These are phyloP conservation scores for Hibiscus mutabilis DNA, from an alignment of 345 rosid genomes.

Conservation along the genomic window DNA sequence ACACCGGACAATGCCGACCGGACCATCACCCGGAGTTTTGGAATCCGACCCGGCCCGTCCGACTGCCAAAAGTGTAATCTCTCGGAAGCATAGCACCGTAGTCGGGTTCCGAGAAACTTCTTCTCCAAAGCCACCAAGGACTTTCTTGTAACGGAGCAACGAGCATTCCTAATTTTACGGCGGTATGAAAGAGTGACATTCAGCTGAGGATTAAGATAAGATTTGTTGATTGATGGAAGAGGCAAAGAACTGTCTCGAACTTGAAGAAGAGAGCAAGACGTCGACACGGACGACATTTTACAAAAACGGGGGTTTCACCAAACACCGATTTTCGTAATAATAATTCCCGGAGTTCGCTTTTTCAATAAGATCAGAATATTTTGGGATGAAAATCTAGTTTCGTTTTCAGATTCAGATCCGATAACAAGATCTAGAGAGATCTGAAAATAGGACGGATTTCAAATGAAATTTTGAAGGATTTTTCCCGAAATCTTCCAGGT, in stretches of 20 bases:
- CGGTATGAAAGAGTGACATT: slow-evolving; percentile 23
- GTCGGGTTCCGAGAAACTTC: slow-evolving; percentile 42
- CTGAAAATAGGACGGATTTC: background rate
- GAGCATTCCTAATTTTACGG: slow-evolving; percentile 16
- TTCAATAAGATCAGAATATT: no score
- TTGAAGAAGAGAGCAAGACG: slow-evolving; percentile 36
- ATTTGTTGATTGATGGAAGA: slow-evolving; percentile 23
- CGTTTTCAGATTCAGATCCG: background rate
- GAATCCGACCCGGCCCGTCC: slow-evolving; percentile 66
- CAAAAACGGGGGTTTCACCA: no score
- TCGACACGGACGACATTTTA: slow-evolving; percentile 48
- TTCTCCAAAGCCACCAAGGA: slow-evolving; percentile 27
- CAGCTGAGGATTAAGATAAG: slow-evolving; percentile 31
- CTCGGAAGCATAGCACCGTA: slow-evolving; percentile 45
- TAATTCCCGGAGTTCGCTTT: no score
- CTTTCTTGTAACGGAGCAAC: slow-evolving; percentile 32
- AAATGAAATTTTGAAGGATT: background rate
- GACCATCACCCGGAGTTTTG: slow-evolving; percentile 65
- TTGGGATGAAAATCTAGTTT: no score
- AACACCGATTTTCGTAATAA: background rate
- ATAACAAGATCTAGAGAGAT: background rate
- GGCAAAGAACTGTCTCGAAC: slow-evolving; percentile 23
- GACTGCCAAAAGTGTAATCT: slow-evolving; percentile 61
- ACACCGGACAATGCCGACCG: slow-evolving; percentile 70
- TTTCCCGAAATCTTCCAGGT: background rate